Percentiles rank a stretch among this genome's conserved stretches.
These are phyloP conservation scores for Globisporangium barbulae DNA, from an alignment of 352 stramenopile genomes.

Conservation along the genomic window DNA sequence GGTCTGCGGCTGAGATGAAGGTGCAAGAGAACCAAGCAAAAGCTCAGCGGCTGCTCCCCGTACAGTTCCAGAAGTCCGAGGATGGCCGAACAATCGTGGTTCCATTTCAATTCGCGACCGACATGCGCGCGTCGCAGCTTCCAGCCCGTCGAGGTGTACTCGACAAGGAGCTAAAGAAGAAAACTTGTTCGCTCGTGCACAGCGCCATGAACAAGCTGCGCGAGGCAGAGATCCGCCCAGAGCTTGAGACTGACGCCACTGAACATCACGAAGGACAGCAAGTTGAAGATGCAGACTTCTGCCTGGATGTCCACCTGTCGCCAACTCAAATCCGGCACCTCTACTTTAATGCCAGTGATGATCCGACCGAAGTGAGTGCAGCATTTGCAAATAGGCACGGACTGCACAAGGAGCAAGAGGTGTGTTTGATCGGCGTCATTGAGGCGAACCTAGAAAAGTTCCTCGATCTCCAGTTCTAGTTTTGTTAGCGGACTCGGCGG, in stretches of 20 bases:
- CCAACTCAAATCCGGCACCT: slow-evolving; percentile 39
- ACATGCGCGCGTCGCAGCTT: slow-evolving; percentile 20
- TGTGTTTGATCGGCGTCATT: slow-evolving; percentile 30
- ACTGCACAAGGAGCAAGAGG: slow-evolving; percentile 25
- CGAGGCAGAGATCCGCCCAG: not conserved
- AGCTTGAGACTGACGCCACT: not conserved
- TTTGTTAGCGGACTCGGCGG: slow-evolving; percentile 31
- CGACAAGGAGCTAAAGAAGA: slow-evolving; percentile 1
- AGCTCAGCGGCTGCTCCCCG: slow-evolving; percentile 26
- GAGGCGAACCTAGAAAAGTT: slow-evolving; percentile 56
- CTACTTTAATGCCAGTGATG: slow-evolving; percentile 26
- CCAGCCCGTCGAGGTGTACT: not conserved
- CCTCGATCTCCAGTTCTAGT: slow-evolving; percentile 55
- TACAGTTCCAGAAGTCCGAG: slow-evolving; percentile 28
- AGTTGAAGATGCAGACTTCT: slow-evolving; percentile 18
- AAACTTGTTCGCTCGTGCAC: not conserved
- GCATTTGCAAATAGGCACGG: slow-evolving; percentile 28
- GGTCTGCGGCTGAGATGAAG: slow-evolving; percentile 29
- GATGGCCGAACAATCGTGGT: slow-evolving; percentile 45
- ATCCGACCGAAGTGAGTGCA: slow-evolving; percentile 25
- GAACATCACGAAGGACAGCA: not conserved
- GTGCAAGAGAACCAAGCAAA: slow-evolving; percentile 27
- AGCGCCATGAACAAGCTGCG: slow-evolving; percentile 5
- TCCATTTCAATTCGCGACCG: slow-evolving; percentile 43
- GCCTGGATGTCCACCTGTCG: slow-evolving; percentile 39